Evolutionary conservation across 225 moss, liverwort and hornwort genomes (phyloP).

Genomic region (Physcomitrium patens): DNA sequence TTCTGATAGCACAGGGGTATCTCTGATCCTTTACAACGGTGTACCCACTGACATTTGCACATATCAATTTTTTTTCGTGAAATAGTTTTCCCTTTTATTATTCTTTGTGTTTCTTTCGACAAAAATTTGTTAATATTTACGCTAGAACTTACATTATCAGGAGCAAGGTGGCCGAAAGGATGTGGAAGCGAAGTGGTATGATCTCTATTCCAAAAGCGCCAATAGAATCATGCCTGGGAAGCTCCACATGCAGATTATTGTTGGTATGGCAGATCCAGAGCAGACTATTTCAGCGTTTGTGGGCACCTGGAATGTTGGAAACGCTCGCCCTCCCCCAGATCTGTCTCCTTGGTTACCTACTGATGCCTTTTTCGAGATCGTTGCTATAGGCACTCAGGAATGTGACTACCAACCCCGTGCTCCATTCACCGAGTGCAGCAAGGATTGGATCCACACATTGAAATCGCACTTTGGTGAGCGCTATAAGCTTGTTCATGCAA

Average conservation of each 20-base stretch:
- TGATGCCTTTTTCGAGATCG: slow-evolving; percentile 54
- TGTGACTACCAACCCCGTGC: slow-evolving; percentile 71
- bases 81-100: background rate
- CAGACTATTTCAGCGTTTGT: slow-evolving; percentile 64
- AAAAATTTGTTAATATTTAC: background rate
- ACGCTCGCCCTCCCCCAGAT: slow-evolving; percentile 76
- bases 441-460: slow-evolving; percentile 66
- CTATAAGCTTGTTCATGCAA: slow-evolving; percentile 63
- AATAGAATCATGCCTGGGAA: slow-evolving; percentile 60
- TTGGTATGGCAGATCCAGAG: slow-evolving; percentile 70
- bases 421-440: slow-evolving; percentile 59
- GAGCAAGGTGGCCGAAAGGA: slow-evolving; percentile 41
- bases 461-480: slow-evolving; percentile 62
- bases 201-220: slow-evolving; percentile 62
- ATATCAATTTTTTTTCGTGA: too few relatives aligned
- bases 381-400: slow-evolving; percentile 75
- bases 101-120: background rate
- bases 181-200: slow-evolving; percentile 61
- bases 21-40: too few relatives aligned
- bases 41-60: too few relatives aligned
- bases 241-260: slow-evolving; percentile 62
- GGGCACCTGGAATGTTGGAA: slow-evolving; percentile 81
- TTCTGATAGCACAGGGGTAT: too few relatives aligned
- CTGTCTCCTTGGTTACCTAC: slow-evolving; percentile 67
- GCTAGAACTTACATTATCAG: slow-evolving; percentile 12